Conservation (phyloP, 2,329 filamentous ascomycete species). For the Ophiostoma montium region DNA sequence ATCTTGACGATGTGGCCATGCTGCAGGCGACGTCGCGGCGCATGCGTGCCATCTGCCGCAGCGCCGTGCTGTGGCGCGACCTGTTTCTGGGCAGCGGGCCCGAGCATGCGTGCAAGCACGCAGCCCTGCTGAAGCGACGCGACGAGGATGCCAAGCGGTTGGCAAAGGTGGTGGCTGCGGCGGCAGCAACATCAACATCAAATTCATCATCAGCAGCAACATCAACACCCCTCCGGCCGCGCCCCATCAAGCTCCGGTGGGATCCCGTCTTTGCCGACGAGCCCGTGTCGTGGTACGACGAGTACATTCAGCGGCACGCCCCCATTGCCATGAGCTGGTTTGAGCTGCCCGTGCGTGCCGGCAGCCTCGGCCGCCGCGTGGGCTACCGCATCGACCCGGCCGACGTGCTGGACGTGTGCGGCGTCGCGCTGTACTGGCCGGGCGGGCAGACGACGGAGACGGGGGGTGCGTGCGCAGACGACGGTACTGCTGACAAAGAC, state of each 20-base stretch:
- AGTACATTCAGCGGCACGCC: constrained; percentile 73
- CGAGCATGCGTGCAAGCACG: background rate
- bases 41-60: constrained; percentile 54
- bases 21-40: constrained; percentile 56
- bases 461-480: too few species aligned
- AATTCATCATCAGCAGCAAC: background rate
- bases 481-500: too few species aligned
- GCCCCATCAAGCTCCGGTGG: constrained; percentile 34
- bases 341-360: constrained; percentile 39
- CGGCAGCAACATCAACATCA: too few species aligned
- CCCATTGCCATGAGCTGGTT: constrained; percentile 67
- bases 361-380: constrained; percentile 19
- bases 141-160: background rate
- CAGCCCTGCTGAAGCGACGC: constrained; percentile 21
- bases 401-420: constrained; percentile 52
- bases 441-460: background rate
- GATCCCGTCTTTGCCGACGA: constrained; percentile 64
- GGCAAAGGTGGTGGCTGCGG: constrained; percentile 1
- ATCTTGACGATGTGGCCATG: constrained; percentile 47
- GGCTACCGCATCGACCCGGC: constrained; percentile 13
- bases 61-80: constrained; percentile 62
- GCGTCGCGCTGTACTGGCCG: constrained; percentile 53
- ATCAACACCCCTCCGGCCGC: background rate
- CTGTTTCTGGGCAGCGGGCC: constrained; percentile 60
- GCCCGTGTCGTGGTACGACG: constrained; percentile 68